These are phyloP conservation scores for Collybia mongolica DNA, from an alignment of 768 basidiomycete species.

Conservation along the genomic window DNA sequence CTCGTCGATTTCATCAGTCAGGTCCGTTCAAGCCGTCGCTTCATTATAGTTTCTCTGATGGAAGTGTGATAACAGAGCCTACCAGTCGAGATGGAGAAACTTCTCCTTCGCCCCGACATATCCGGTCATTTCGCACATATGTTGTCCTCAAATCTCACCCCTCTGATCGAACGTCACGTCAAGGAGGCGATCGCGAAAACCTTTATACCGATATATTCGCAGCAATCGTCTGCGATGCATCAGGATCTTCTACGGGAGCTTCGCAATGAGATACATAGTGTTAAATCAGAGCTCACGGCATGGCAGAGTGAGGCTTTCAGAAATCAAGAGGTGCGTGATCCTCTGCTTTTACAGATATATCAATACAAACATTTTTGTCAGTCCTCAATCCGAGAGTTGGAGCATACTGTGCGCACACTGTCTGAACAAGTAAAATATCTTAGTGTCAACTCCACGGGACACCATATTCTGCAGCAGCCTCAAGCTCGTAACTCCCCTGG, in stretches of 20 bases:
- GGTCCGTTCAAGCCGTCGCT: slow-evolving; percentile 39
- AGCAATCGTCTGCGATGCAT: slow-evolving; percentile 73
- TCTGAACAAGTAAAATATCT: slow-evolving; percentile 84
- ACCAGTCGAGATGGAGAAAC: slow-evolving; percentile 76
- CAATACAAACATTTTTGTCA: slow-evolving; percentile 24
- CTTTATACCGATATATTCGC: slow-evolving; percentile 73
- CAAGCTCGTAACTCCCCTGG: slow-evolving; percentile 40
- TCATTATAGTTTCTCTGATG: slow-evolving; percentile 4
- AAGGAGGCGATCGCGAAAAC: slow-evolving; percentile 75
- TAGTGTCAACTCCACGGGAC: slow-evolving; percentile 48
- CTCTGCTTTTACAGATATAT: slow-evolving; percentile 1
- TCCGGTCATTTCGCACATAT: slow-evolving; percentile 75
- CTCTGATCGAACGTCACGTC: slow-evolving; percentile 77
- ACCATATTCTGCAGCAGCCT: slow-evolving; percentile 42
- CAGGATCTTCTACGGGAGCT: slow-evolving; percentile 79
- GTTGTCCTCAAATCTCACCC: slow-evolving; percentile 69
- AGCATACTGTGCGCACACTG: slow-evolving; percentile 70
- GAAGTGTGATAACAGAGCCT: slow-evolving; percentile 49
- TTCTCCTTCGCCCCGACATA: slow-evolving; percentile 75
- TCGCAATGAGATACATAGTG: slow-evolving; percentile 67
- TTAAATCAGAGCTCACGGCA: slow-evolving; percentile 76
- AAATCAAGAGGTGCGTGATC: slow-evolving; percentile 66
- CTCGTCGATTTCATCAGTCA: slow-evolving; percentile 71
- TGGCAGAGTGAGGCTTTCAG: slow-evolving; percentile 83
- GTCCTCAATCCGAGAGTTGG: slow-evolving; percentile 78